A percentile compares a stretch with the other conserved stretches of the same genome.
phyloP scores from a whole-genome alignment of 352 stramenopile genomes.

The Proteromonas lacertae region DNA sequence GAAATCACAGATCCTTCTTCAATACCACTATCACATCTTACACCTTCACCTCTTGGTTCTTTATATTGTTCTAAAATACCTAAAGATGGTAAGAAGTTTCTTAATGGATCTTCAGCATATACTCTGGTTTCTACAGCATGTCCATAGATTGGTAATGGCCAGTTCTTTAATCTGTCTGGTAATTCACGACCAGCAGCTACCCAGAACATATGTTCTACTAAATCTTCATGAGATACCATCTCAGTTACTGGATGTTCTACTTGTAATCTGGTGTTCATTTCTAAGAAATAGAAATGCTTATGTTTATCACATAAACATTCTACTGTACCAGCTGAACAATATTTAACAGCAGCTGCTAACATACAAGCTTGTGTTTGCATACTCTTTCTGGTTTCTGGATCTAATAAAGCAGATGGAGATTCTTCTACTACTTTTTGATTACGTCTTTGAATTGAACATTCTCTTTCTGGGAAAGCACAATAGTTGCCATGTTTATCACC shows the following conservation, averaged over 20 bases:
- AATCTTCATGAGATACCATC: slow-evolving; percentile 49
- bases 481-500: slow-evolving; percentile 51
- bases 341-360: slow-evolving; percentile 56
- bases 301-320: slow-evolving; percentile 77
- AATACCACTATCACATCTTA: slow-evolving; percentile 19
- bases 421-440: slow-evolving; percentile 94
- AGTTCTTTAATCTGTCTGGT: slow-evolving; percentile 21
- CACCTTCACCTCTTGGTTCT: slow-evolving; percentile 24
- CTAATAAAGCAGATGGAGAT: slow-evolving; percentile 42
- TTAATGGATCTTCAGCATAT: slow-evolving; percentile 76
- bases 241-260: slow-evolving; percentile 85
- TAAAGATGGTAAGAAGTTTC: slow-evolving; percentile 65
- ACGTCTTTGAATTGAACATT: slow-evolving; percentile 73
- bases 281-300: slow-evolving; percentile 88
- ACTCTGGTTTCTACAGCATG: slow-evolving; percentile 63
- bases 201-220: slow-evolving; percentile 77
- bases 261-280: slow-evolving; percentile 82
- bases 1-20: slow-evolving; percentile 51
- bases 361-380: slow-evolving; percentile 55
- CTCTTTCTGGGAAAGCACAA: slow-evolving; percentile 55
- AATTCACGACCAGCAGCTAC: slow-evolving; percentile 53
- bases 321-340: slow-evolving; percentile 67
- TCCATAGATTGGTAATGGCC: slow-evolving; percentile 5
- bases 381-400: slow-evolving; percentile 32
- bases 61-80: slow-evolving; percentile 60